Base-by-base conservation (phyloP, 768 basidiomycete genomes). In the Trametes elegans region DNA sequence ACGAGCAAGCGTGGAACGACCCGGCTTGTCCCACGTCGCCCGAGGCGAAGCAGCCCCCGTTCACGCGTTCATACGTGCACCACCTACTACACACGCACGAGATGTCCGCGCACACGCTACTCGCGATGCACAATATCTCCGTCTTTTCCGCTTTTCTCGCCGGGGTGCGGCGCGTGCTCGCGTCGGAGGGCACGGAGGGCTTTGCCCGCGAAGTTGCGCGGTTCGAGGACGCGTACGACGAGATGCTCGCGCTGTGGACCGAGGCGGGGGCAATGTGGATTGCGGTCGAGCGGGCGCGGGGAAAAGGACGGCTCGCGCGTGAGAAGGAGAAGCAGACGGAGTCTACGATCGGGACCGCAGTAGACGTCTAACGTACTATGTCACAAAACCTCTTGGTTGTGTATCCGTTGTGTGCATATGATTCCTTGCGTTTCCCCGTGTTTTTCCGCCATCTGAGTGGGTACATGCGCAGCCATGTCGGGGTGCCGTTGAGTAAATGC, bases 1-100 rank as follows among this genome's bases (percentile, higher is more conserved):
- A 63, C 44, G 13, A 23, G 6, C 57, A 53, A 11, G 52, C 57
- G 1, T 59, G 57, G 57, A 44, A 44, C 26, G 57, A 54, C 48
- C n/a, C 41, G 2, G 19, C 43, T 7, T 45, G 48, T 16, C 21
- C 42, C 3, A 35, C 46, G 6, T 29, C 57, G 10, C 52, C 83
- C 16, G 28, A 50, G 6, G 28, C 47, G 9, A 27, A 46, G 27
- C 55, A 52, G 29, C 61, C 64, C 9, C 67, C 74, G 0, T 73
- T 68, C 58, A 75, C 71, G n/a, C 71, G 75, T 19, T 87, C 88
- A 2, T 95, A 94, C 61, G 46, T 92, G 27, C 90, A 95, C 65
- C 92, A 95, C 62, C 80, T 95, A 13, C 72, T 93, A 31, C 85
- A 87, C 47, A 92, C 92, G 6, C 93, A 94, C 68, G 93, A 95